These are phyloP conservation scores for Diaporthe aspalathi DNA, from an alignment of 2,329 filamentous ascomycete genomes.

Conservation along the genomic window DNA sequence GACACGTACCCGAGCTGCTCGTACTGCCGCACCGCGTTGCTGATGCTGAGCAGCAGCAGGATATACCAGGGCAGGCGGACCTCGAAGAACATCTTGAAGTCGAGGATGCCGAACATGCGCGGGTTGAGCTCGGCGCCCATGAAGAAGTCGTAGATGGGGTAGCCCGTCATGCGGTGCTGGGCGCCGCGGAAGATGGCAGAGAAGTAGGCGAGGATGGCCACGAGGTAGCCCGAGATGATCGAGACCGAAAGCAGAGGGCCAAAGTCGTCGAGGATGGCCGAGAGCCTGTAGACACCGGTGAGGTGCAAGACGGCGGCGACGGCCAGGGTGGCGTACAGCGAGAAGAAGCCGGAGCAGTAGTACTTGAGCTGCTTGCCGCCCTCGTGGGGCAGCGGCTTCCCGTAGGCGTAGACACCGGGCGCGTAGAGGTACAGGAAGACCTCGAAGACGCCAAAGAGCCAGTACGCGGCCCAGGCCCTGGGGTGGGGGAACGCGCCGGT, in stretches of 20 bases:
- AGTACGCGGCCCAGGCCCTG: constrained; percentile 93
- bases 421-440: constrained; percentile 84
- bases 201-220: constrained; percentile 85
- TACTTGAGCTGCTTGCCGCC: constrained; percentile 89
- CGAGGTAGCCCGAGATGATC: constrained; percentile 88
- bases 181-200: constrained; percentile 84
- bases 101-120: constrained; percentile 83
- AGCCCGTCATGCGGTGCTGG: constrained; percentile 91
- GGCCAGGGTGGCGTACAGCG: constrained; percentile 87
- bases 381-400: constrained; percentile 86
- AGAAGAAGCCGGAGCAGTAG: constrained; percentile 91
- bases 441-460: constrained; percentile 90
- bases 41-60: constrained; percentile 76
- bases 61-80: constrained; percentile 90
- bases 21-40: constrained; percentile 78
- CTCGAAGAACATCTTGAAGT: constrained; percentile 95
- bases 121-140: constrained; percentile 91
- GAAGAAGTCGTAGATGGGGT: constrained; percentile 87
- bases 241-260: constrained; percentile 92
- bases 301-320: constrained; percentile 80
- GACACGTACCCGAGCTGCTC: constrained; percentile 83
- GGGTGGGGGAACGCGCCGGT: constrained; percentile 85
- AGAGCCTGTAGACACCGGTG: constrained; percentile 86
- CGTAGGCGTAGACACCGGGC: constrained; percentile 88
- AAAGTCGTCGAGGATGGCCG: constrained; percentile 95